These are phyloP conservation scores for Candida mesenterica DNA, from an alignment of 1,139 yeast species.

Conservation along the genomic window DNA sequence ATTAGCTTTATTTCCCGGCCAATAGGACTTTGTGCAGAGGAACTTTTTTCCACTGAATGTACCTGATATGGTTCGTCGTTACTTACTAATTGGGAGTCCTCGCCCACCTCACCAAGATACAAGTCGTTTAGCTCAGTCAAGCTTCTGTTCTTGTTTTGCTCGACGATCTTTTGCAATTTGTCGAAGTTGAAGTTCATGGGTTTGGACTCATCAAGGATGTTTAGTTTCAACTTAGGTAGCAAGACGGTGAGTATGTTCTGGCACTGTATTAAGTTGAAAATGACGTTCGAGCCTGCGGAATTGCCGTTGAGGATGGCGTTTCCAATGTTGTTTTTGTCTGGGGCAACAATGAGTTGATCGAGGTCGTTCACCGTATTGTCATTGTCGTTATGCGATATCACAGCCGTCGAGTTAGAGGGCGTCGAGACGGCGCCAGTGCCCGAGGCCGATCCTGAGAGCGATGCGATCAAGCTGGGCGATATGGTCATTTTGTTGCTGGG, in stretches of 20 bases:
- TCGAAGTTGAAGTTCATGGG: slow-evolving; percentile 34
- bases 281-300: slow-evolving; percentile 8
- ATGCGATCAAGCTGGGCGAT: slow-evolving; percentile 7
- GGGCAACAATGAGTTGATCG: neutral
- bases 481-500: slow-evolving; percentile 8
- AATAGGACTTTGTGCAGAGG: slow-evolving; percentile 18
- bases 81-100: neutral
- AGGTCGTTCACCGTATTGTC: neutral
- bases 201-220: slow-evolving; percentile 31
- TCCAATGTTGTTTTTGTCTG: neutral
- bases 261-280: slow-evolving; percentile 17
- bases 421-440: neutral
- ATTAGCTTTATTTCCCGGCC: slow-evolving; percentile 59
- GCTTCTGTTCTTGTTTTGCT: slow-evolving; percentile 16
- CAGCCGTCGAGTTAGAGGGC: too few relatives aligned
- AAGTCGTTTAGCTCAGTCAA: slow-evolving; percentile 20
- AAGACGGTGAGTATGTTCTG: slow-evolving; percentile 34
- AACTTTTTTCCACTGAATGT: neutral
- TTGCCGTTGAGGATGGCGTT: neutral
- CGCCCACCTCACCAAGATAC: slow-evolving; percentile 21
- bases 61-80: neutral
- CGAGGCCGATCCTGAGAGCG: slow-evolving; percentile 4
- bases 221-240: slow-evolving; percentile 48
- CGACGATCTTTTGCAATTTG: slow-evolving; percentile 30
- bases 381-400: too few relatives aligned